Base-by-base conservation (phyloP, 1,284 basidiomycete genomes). In the Porphyrellus sp. region DNA sequence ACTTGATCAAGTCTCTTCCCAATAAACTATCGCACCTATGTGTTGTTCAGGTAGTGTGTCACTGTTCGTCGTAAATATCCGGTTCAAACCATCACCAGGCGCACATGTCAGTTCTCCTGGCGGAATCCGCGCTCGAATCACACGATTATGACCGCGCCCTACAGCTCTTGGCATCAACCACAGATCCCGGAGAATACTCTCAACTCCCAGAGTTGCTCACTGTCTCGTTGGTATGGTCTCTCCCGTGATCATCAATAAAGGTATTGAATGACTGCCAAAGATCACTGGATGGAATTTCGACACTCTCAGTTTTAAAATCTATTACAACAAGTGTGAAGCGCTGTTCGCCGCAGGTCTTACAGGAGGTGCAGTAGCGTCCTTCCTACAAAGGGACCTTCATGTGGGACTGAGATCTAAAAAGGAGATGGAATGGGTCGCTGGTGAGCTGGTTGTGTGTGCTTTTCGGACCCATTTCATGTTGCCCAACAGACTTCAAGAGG, bases 281-380 rank as follows among this genome's bases (percentile, higher is more conserved):
- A 51, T 63, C 23, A 51, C 59, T 13, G 59, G 59, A 9, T 60
- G 61, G 59, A 33, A 51, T 25, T 63, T 60, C 8, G 8, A 46
- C 28, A 4, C 20, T 27, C 44, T 60, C 8, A 38, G 39, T 31
- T 61, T 58, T 27, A 40, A 40, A 34, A 27, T 60, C 15, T 7
- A 31, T 34, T 45, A 21, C 25, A 37, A 16, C 31, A 60, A 55
- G 20, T 63, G 58, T 3, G 55, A 63, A 38, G 55, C 34, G 1
- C 21, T 55, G n/a, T 35, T 60, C 30, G 49, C 58, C 9, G 44
- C 58, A 0, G 58, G 61, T 7, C 50, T 46, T n/a, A 24, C 23
- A 2, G 31, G 11, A 4, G 50, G 0, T 2, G 50, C 58, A n/a
- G 46, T 50, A 23, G 37, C 45, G 2, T 63, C 50, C 33, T 49